A percentile compares a stretch with the other conserved stretches of the same genome.
Evolutionary conservation across 2,329 filamentous ascomycete species (phyloP).

Genomic region (Fusarium sp.): DNA sequence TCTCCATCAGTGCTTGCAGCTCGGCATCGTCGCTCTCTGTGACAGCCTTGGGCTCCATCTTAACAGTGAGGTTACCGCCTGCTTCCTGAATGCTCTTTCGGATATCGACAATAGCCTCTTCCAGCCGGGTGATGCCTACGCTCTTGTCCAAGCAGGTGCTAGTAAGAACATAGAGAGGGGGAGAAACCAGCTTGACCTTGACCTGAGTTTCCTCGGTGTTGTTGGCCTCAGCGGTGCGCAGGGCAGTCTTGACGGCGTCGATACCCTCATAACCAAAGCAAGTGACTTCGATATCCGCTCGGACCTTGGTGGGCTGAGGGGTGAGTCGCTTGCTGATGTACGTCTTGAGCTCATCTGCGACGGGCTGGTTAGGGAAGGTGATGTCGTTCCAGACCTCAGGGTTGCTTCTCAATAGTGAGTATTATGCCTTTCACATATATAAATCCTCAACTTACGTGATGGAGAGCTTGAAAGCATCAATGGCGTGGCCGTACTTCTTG

Average conservation of each 20-base stretch:
- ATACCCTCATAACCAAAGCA: constrained; percentile 98
- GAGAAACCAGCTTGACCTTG: constrained; percentile 98
- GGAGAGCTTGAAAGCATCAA: constrained; percentile 98
- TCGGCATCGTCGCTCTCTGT: constrained; percentile 99
- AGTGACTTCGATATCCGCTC: constrained; percentile 96
- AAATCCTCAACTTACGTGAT: constrained; percentile 80
- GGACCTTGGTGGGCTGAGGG: constrained; percentile 98
- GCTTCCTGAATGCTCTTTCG: constrained; percentile 83
- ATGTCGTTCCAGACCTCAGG: constrained; percentile 96
- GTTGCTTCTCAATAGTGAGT: constrained; percentile 72
- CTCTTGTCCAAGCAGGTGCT: constrained; percentile 96
- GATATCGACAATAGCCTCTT: constrained; percentile 92
- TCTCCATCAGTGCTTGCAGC: constrained; percentile 98
- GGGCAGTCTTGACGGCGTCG: constrained; percentile 95
- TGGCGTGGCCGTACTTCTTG: constrained; percentile 96
- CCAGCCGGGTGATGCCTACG: constrained; percentile 85
- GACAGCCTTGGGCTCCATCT: constrained; percentile 99
- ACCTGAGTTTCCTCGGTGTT: constrained; percentile 95
- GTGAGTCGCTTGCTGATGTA: constrained; percentile 99
- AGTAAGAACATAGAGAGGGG: constrained; percentile 95
- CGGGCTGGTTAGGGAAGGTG: constrained; percentile 86
- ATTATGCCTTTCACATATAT: background rate
- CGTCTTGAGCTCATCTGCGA: constrained; percentile 89
- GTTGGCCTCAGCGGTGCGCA: constrained; percentile 90
- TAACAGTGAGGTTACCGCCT: constrained; percentile 87